These are phyloP conservation scores for Arxiozyma slooffiae DNA, from an alignment of 1,139 yeast species.

Conservation along the genomic window DNA sequence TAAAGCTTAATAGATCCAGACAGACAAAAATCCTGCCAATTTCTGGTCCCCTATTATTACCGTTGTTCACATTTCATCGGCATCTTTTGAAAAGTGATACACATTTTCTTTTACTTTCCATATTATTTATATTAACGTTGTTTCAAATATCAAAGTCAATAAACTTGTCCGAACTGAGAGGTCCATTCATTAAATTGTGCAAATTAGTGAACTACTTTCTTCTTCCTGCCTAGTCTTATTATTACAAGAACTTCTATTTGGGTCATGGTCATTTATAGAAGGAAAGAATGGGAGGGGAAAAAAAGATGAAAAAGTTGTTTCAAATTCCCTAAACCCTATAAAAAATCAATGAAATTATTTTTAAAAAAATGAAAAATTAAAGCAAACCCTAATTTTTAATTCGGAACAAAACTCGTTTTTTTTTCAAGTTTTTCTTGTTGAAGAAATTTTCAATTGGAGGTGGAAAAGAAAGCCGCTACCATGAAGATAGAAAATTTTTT, in stretches of 20 bases:
- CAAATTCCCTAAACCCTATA: too few species aligned
- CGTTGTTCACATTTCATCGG: conserved; percentile 4
- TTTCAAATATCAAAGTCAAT: not conserved
- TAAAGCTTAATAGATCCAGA: conserved; percentile 60
- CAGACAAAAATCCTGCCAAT: conserved; percentile 73
- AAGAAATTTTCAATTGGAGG: too few species aligned
- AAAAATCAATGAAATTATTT: too few species aligned
- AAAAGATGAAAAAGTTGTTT: too few species aligned
- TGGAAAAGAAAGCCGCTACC: not conserved
- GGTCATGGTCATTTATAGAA: too few species aligned
- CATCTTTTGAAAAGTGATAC: not conserved
- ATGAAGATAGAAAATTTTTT: too few species aligned
- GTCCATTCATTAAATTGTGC: not conserved
- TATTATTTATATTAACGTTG: not conserved
- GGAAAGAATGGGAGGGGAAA: too few species aligned
- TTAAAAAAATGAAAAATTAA: too few species aligned
- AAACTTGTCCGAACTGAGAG: not conserved
- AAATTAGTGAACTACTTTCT: not conserved
- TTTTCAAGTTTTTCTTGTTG: too few species aligned
- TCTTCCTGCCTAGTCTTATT: not conserved
- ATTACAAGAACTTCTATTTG: too few species aligned
- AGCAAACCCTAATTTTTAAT: not conserved
- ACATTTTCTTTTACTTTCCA: not conserved
- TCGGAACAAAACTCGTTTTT: not conserved
- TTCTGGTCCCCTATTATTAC: conserved; percentile 37